Evolutionary conservation across 2,329 filamentous ascomycete species (phyloP).

Genomic region (Verticillium zaregamsianum): DNA sequence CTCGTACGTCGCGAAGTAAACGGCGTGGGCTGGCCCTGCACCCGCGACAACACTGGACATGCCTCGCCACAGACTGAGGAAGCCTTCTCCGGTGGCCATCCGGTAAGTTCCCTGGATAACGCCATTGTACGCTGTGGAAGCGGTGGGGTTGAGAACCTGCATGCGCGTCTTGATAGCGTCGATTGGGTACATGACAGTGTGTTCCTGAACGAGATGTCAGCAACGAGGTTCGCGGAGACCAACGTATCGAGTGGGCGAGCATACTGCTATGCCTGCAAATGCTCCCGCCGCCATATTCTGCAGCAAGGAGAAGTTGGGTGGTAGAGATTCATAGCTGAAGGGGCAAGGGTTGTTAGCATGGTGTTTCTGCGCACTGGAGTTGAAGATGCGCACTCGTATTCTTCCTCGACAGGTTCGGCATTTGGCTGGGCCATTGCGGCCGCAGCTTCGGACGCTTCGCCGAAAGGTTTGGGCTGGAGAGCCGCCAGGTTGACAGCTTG

Average conservation of each 20-base stretch:
- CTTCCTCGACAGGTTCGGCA: conserved; percentile 54
- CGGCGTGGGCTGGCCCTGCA: conserved; percentile 91
- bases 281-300: conserved; percentile 96
- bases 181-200: conserved; percentile 98
- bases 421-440: conserved; percentile 67
- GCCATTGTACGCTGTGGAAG: conserved; percentile 79
- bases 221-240: not conserved
- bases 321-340: conserved; percentile 80
- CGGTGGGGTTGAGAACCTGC: conserved; percentile 87
- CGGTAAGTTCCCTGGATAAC: conserved; percentile 89
- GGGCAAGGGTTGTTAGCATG: not conserved
- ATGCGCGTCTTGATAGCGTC: conserved; percentile 99
- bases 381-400: conserved; percentile 57
- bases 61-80: conserved; percentile 90
- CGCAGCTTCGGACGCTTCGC: conserved; percentile 62
- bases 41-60: conserved; percentile 95
- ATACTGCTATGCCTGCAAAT: conserved; percentile 91
- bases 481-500: conserved; percentile 54
- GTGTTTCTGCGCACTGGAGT: conserved; percentile 3
- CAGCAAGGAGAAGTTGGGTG: conserved; percentile 86
- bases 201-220: conserved; percentile 59
- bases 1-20: conserved; percentile 98
- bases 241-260: conserved; percentile 21
- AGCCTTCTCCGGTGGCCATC: conserved; percentile 85
- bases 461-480: conserved; percentile 56